Evolutionary conservation across 352 stramenopile genomes (phyloP), one percentile per base, ranked within the genome.

Genomic region (Phytophthora ramorum): DNA sequence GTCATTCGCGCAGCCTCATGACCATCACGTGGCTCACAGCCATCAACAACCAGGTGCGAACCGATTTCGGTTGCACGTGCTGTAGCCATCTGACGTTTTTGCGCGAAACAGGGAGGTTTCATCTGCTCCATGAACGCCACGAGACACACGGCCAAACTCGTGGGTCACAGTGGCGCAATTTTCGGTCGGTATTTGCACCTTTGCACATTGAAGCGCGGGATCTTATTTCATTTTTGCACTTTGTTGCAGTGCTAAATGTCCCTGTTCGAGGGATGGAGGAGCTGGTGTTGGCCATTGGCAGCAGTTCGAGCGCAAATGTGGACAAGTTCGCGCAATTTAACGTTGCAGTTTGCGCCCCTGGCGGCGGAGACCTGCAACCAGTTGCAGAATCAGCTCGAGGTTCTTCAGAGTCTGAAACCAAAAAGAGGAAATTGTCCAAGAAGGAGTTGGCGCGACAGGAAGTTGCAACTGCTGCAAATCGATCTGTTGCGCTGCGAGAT

Each of bases 11-110:
- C 45, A 90, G 65, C 24, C 76, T 93, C 66, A 96, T 96, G 88
- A 90, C 86, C 22, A 90, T 96, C 60, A 93, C 86, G 20, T 96
- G 88, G 88, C 78, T 95, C 46, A 95, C 88, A n/a, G 72, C 84
- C 17, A 88, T 95, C 57, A 95, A 95, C 77, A 96, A 96, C 73
- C 76, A 93, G 68, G 85, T 92, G 17, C 26, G 17, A 34, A 46
- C 28, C 4, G 13, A 38, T 38, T 34, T 34, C 28, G 5, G 43
- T 48, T 43, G 28, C 48, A 48, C n/a, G 48, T 68, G 22, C 4
- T 13, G 16, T 44, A 44, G 37, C 37, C 37, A 19, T 44, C 30
- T 60, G 28, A 16, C 24, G 5, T 20, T 41, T 60, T 20, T 35
- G 26, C 7, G 19, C 28, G 19, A 17, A 52, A 10, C 44, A 93